A percentile compares a stretch with the other conserved stretches of the same genome.
Evolutionary conservation across 176 grass and related monocot genomes (phyloP).

Genomic region (Olyra latifolia): DNA sequence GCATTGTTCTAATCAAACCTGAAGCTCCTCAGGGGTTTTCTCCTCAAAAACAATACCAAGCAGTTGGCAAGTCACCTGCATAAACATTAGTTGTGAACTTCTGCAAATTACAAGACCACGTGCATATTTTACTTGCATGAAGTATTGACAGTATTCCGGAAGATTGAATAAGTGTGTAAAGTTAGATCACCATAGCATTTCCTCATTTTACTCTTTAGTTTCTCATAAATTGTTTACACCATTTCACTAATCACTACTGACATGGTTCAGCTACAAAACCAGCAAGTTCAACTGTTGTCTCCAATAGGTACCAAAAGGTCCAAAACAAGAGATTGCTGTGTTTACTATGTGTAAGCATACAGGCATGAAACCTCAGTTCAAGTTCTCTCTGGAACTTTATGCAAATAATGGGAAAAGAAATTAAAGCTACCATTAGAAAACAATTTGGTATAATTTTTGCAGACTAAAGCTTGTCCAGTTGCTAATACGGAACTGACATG

Average conservation of each 20-base stretch:
- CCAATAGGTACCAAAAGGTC: no score
- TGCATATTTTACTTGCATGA: not conserved
- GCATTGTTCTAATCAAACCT: slow-evolving; percentile 47
- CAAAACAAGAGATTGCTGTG: not conserved
- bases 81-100: not conserved
- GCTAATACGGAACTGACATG: not conserved
- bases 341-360: not conserved
- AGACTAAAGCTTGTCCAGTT: not conserved
- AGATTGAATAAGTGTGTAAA: not conserved
- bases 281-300: not conserved
- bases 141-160: not conserved
- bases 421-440: no score
- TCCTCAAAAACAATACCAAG: slow-evolving; percentile 87
- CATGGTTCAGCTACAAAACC: not conserved
- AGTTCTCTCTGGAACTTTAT: not conserved
- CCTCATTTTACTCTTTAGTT: not conserved
- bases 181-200: not conserved
- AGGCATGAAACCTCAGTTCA: not conserved
- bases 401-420: not conserved
- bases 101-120: not conserved
- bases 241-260: not conserved
- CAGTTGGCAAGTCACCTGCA: slow-evolving; percentile 87
- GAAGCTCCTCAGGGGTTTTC: slow-evolving; percentile 76
- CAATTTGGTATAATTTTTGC: not conserved
- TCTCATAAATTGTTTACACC: not conserved